A percentile compares a stretch with the other conserved stretches of the same genome.
phyloP scores from a whole-genome alignment of 179 eudicot species.

The Drosera spatulata region DNA sequence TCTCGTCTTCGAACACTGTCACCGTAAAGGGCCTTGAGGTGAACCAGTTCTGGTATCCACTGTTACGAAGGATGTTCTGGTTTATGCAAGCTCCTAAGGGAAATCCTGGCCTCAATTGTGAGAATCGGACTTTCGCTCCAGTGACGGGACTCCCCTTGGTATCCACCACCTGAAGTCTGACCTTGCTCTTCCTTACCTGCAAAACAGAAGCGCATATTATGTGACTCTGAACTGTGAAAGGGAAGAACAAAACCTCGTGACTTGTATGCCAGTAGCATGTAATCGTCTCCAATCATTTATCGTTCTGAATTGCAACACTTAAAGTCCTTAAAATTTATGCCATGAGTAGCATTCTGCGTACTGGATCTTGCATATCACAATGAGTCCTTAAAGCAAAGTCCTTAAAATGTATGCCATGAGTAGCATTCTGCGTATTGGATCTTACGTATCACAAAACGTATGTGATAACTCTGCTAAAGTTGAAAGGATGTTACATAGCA shows the following conservation, averaged over 20 bases:
- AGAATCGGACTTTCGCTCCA: constrained; percentile 17
- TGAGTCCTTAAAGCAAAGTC: too few relatives aligned
- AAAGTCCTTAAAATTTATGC: too few relatives aligned
- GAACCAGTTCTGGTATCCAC: constrained; percentile 57
- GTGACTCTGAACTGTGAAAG: background rate
- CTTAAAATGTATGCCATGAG: too few relatives aligned
- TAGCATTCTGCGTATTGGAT: too few relatives aligned
- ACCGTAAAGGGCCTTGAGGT: constrained; percentile 22
- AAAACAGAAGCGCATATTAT: background rate
- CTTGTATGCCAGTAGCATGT: background rate
- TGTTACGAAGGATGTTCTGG: constrained; percentile 31
- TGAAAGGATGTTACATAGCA: too few relatives aligned
- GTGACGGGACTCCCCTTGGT: constrained; percentile 21
- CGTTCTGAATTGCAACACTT: too few relatives aligned
- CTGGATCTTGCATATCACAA: too few relatives aligned
- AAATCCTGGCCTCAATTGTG: constrained; percentile 14
- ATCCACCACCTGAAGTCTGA: constrained; percentile 31
- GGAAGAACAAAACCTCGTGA: too few relatives aligned
- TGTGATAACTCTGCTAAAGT: too few relatives aligned
- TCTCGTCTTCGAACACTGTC: constrained; percentile 57
- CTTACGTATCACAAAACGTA: too few relatives aligned
- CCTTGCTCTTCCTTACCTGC: constrained; percentile 30
- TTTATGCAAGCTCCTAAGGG: constrained; percentile 51
- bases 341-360: too few relatives aligned
- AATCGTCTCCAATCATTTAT: too few relatives aligned